Evolutionary conservation across 495 filamentous ascomycete genomes (phyloP).

Genomic region (Penicillium arizonense): DNA sequence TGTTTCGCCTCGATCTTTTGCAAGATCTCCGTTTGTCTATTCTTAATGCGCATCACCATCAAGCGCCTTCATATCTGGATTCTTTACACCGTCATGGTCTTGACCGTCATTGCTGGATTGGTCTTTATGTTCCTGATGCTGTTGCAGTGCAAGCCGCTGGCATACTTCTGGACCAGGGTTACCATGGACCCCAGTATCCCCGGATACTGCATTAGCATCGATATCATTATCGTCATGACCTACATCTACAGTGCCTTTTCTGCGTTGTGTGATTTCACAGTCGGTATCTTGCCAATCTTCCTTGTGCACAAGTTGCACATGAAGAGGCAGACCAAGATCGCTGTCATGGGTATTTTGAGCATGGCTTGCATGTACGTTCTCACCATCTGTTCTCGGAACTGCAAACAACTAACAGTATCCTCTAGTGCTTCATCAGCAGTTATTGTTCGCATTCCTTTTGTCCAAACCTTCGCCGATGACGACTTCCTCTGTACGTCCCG

Average conservation of each 20-base stretch:
- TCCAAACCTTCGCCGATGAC: conserved; percentile 32
- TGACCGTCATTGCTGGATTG: conserved; percentile 34
- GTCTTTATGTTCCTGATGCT: conserved; percentile 43
- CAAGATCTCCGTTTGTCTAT: conserved; percentile 46
- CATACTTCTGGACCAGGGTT: conserved; percentile 38
- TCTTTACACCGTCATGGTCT: conserved; percentile 36
- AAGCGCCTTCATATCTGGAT: conserved; percentile 31
- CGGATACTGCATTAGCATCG: conserved; percentile 37
- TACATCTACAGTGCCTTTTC: conserved; percentile 43
- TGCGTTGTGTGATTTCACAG: conserved; percentile 40
- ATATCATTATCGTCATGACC: conserved; percentile 39
- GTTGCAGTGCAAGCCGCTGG: conserved; percentile 41
- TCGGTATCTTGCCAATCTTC: conserved; percentile 40
- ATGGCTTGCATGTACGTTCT: conserved; percentile 45
- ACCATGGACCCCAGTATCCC: conserved; percentile 26
- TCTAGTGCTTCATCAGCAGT: conserved; percentile 39
- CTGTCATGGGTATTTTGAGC: conserved; percentile 39
- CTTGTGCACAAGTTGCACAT: conserved; percentile 37
- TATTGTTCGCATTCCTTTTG: conserved; percentile 41
- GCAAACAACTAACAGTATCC: conserved; percentile 1
- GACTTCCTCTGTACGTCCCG: conserved; percentile 40
- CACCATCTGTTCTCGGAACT: neutral
- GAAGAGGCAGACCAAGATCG: conserved; percentile 35
- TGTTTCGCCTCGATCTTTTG: conserved; percentile 40
- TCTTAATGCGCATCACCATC: conserved; percentile 47